Evolutionary conservation across 1,284 basidiomycete species (phyloP).

Genomic region (Grifola frondosa): DNA sequence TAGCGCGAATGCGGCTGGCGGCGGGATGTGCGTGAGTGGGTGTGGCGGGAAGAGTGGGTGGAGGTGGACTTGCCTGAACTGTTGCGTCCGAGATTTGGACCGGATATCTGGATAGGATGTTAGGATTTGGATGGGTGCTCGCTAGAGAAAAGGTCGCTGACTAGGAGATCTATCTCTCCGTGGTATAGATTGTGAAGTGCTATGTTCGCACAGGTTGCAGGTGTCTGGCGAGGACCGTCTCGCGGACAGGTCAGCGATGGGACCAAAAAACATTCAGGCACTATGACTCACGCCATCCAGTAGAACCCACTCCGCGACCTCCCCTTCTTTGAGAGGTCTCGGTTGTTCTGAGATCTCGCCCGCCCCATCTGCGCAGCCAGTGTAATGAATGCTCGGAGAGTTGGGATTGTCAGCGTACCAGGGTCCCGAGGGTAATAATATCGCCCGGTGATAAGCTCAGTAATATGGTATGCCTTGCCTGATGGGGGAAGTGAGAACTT

Average conservation of each 20-base stretch:
- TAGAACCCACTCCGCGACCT: conserved; percentile 86
- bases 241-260: background rate
- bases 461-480: conserved; percentile 86
- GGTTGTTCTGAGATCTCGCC: conserved; percentile 67
- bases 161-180: conserved; percentile 81
- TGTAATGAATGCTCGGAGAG: background rate
- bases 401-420: conserved; percentile 33
- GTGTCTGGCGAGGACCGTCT: conserved; percentile 60
- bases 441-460: conserved; percentile 69
- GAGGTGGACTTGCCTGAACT: conserved; percentile 55
- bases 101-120: conserved; percentile 56
- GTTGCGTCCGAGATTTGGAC: conserved; percentile 79
- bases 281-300: conserved; percentile 70
- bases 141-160: conserved; percentile 35
- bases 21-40: background rate
- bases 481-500: no score
- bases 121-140: background rate
- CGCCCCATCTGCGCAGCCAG: conserved; percentile 52
- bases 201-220: conserved; percentile 89
- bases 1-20: conserved; percentile 79
- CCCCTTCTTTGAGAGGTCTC: conserved; percentile 70
- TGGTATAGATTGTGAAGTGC: conserved; percentile 86
- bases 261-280: background rate
- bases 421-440: conserved; percentile 81
- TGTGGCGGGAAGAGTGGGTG: background rate